A percentile compares a stretch with the other conserved stretches of the same genome.
Evolutionary conservation across 2,329 filamentous ascomycete genomes (phyloP).

Genomic region (Colletotrichum falcatum): DNA sequence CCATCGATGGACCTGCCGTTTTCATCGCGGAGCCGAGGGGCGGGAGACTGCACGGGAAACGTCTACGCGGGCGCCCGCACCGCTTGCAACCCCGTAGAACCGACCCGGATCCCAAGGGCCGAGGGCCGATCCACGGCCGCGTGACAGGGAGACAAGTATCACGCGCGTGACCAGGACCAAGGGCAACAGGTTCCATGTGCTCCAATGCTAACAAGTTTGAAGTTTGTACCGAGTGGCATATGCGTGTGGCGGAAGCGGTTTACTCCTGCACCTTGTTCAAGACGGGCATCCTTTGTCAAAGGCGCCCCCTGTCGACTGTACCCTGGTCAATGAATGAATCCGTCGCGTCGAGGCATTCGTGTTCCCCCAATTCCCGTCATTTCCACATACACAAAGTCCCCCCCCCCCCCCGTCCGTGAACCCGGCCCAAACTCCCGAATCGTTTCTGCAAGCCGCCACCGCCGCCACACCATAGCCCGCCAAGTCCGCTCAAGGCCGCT

Average conservation of each 20-base stretch:
- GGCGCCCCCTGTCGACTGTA: neutral
- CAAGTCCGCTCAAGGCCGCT: neutral
- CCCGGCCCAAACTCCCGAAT: neutral
- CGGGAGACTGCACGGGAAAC: no score
- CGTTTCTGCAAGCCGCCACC: neutral
- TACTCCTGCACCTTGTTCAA: neutral
- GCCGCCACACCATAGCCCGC: neutral
- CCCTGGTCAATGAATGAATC: neutral
- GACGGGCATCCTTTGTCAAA: neutral
- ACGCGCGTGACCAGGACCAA: neutral
- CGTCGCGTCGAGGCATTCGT: neutral
- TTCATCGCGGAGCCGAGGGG: no score
- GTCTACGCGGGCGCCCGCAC: no score
- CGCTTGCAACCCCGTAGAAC: no score
- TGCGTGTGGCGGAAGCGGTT: neutral
- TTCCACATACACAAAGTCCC: no score
- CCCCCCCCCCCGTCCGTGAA: neutral
- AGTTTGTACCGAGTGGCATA: neutral
- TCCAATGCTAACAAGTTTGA: neutral
- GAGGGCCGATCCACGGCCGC: no score
- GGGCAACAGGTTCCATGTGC: neutral
- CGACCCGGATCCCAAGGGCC: no score
- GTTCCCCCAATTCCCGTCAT: neutral
- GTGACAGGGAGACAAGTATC: no score
- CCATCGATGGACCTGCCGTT: no score